phyloP scores from a whole-genome alignment of 345 rosid species.

The Firmiana major region DNA sequence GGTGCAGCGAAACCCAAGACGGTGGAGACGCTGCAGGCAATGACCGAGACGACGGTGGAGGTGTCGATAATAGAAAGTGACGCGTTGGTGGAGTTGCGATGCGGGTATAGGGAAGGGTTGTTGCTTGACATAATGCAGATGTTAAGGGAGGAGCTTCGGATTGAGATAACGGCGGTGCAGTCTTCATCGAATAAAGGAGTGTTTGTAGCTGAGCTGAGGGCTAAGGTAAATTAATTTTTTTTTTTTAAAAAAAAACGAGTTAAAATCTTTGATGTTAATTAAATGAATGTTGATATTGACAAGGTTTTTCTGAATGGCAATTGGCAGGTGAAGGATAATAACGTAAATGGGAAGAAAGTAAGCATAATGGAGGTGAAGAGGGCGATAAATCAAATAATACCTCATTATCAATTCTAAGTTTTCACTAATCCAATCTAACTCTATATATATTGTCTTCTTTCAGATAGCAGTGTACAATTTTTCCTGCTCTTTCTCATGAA shows the following conservation, averaged over 20 bases:
- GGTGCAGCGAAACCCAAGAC: slow-evolving; percentile 42
- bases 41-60: slow-evolving; percentile 45
- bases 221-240: slow-evolving; percentile 42
- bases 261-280: no score
- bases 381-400: slow-evolving; percentile 62
- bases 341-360: slow-evolving; percentile 55
- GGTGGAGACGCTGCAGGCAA: slow-evolving; percentile 22
- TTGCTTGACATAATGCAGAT: slow-evolving; percentile 75
- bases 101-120: slow-evolving; percentile 69
- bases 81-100: slow-evolving; percentile 75
- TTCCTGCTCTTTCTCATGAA: no score
- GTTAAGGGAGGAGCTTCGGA: slow-evolving; percentile 54
- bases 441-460: no score
- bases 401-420: slow-evolving; percentile 11
- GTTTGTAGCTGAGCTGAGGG: slow-evolving; percentile 76
- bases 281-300: no score
- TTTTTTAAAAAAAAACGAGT: no score
- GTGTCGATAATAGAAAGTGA: slow-evolving; percentile 93
- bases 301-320: slow-evolving; percentile 12
- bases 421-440: no score
- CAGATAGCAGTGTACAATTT: no score
- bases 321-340: slow-evolving; percentile 62
- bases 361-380: slow-evolving; percentile 87
- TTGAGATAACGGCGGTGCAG: slow-evolving; percentile 71
- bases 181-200: slow-evolving; percentile 46